Conservation (phyloP, 2,329 filamentous ascomycete species). For the Aspergillus brunneoviolaceus region DNA sequence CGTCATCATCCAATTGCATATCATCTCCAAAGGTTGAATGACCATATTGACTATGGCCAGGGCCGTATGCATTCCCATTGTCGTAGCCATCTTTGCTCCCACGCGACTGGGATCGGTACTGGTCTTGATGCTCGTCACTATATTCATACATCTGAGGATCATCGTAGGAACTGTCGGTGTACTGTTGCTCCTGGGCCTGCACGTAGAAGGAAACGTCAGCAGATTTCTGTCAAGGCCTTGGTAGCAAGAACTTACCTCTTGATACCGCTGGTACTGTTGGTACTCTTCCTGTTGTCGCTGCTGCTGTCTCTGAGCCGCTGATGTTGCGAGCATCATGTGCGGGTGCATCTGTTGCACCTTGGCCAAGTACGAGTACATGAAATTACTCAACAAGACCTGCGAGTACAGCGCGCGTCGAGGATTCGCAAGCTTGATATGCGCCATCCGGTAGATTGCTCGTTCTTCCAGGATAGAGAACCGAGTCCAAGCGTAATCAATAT, state of each 20-base stretch:
- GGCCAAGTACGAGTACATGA: constrained; percentile 98
- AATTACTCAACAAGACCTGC: constrained; percentile 95
- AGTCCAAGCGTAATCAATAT: constrained; percentile 95
- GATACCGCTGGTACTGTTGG: constrained; percentile 47
- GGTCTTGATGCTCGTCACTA: constrained; percentile 44
- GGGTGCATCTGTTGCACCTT: constrained; percentile 99
- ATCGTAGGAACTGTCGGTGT: constrained; percentile 46
- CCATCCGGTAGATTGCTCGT: constrained; percentile 96
- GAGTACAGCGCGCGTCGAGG: constrained; percentile 87
- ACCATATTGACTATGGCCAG: constrained; percentile 40
- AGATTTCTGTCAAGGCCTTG: not conserved
- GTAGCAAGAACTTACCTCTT: constrained; percentile 40
- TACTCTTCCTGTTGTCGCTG: constrained; percentile 46
- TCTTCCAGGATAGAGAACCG: constrained; percentile 94
- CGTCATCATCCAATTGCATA: constrained; percentile 43
- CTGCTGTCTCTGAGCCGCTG: constrained; percentile 64
- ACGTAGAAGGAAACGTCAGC: not conserved
- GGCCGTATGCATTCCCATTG: constrained; percentile 37
- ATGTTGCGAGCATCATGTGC: constrained; percentile 85
- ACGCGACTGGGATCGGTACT: constrained; percentile 39
- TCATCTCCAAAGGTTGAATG: constrained; percentile 44
- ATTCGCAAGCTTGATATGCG: constrained; percentile 98
- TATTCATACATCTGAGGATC: constrained; percentile 55
- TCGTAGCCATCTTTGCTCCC: constrained; percentile 40
- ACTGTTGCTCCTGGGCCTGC: constrained; percentile 32